Conservation (phyloP, 2,329 filamentous ascomycete genomes). For the Colletotrichum tropicicola region DNA sequence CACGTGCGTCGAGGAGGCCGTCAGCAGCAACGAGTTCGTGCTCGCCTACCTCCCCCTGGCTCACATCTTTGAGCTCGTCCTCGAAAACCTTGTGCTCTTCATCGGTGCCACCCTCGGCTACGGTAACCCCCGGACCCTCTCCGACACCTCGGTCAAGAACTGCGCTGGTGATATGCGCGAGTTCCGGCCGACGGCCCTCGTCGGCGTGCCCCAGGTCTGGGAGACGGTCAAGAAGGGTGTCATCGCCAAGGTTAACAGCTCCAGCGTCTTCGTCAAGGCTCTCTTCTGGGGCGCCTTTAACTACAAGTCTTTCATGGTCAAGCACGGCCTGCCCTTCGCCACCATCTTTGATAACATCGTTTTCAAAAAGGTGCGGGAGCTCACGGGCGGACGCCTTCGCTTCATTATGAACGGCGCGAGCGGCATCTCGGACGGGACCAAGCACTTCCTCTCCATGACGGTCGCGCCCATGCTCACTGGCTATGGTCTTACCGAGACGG, state of each 20-base stretch:
- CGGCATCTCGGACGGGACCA: slow-evolving; percentile 86
- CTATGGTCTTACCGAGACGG: slow-evolving; percentile 95
- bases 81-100: slow-evolving; percentile 90
- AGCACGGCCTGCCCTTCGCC: slow-evolving; percentile 69
- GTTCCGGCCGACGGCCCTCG: slow-evolving; percentile 86
- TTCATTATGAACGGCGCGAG: slow-evolving; percentile 96
- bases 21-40: slow-evolving; percentile 80
- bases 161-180: slow-evolving; percentile 95
- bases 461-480: slow-evolving; percentile 94
- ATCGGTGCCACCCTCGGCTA: slow-evolving; percentile 95
- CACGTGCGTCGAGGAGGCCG: slow-evolving; percentile 78
- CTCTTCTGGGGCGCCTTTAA: slow-evolving; percentile 78
- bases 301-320: slow-evolving; percentile 67
- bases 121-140: slow-evolving; percentile 88
- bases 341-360: slow-evolving; percentile 81
- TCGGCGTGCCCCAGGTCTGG: slow-evolving; percentile 97
- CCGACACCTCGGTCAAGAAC: slow-evolving; percentile 86
- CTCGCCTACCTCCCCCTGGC: slow-evolving; percentile 93
- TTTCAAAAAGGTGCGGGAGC: slow-evolving; percentile 90
- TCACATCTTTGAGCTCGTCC: slow-evolving; percentile 95
- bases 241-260: slow-evolving; percentile 77
- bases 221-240: slow-evolving; percentile 98
- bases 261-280: slow-evolving; percentile 74
- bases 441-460: slow-evolving; percentile 89
- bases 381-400: slow-evolving; percentile 87